These are phyloP conservation scores for Phaseolus coccineus DNA, from an alignment of 331 rosid genomes.

Conservation along the genomic window DNA sequence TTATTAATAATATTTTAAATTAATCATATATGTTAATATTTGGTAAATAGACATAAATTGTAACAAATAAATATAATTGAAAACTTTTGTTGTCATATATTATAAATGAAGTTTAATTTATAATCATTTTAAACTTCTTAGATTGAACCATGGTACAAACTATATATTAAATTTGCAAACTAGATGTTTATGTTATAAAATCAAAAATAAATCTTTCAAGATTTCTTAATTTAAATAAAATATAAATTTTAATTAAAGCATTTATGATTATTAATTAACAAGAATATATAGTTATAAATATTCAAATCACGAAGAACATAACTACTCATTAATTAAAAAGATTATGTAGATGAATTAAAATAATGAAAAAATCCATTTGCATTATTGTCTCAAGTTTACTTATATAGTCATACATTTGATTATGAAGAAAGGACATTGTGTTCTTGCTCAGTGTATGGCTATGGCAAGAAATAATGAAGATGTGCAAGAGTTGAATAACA, in stretches of 20 bases:
- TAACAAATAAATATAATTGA: too few relatives aligned
- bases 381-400: neutral
- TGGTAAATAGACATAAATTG: too few relatives aligned
- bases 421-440: neutral
- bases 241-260: neutral
- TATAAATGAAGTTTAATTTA: too few relatives aligned
- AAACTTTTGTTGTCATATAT: too few relatives aligned
- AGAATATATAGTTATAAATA: neutral
- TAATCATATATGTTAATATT: too few relatives aligned
- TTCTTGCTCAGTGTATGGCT: neutral
- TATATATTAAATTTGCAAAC: too few relatives aligned
- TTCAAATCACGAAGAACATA: neutral
- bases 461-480: neutral
- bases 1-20: too few relatives aligned
- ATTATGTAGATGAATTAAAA: neutral
- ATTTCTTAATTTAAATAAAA: neutral
- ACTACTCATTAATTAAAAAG: neutral
- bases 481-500: neutral
- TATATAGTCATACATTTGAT: neutral
- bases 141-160: too few relatives aligned
- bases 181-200: neutral
- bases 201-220: neutral
- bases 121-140: too few relatives aligned
- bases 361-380: neutral
- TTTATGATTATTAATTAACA: neutral